phyloP scores from a whole-genome alignment of 257 asterid genomes.

The Schizonepeta tenuifolia region DNA sequence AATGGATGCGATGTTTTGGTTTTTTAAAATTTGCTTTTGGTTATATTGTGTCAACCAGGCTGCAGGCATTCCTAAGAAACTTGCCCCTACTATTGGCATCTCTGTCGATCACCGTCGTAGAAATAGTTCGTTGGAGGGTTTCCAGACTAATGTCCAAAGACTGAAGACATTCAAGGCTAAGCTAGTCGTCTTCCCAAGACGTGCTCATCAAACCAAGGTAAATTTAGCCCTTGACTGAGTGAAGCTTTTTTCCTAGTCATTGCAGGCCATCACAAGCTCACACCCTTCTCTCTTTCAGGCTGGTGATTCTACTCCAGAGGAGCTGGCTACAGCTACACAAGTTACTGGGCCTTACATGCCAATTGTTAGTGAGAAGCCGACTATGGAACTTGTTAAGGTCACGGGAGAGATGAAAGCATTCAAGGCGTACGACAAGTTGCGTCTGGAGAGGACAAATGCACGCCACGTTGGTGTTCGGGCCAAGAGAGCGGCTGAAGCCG shows the following conservation, averaged over 20 bases:
- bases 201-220: constrained; percentile 65
- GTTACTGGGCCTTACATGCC: constrained; percentile 60
- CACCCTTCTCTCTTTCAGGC: constrained; percentile 33
- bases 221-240: neutral
- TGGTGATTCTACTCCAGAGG: constrained; percentile 68
- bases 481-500: constrained; percentile 77
- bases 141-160: constrained; percentile 72
- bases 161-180: constrained; percentile 78
- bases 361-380: constrained; percentile 53
- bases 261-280: neutral
- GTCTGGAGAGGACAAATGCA: constrained; percentile 57
- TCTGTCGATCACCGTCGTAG: constrained; percentile 73
- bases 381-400: constrained; percentile 66
- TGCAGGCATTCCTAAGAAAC: constrained; percentile 74
- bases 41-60: constrained; percentile 43
- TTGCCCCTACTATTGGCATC: constrained; percentile 79
- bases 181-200: constrained; percentile 79
- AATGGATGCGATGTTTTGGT: neutral
- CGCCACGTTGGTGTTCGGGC: constrained; percentile 66
- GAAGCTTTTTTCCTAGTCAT: too few relatives aligned
- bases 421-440: constrained; percentile 66
- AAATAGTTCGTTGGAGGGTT: constrained; percentile 74
- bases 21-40: constrained; percentile 2
- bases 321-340: constrained; percentile 73
- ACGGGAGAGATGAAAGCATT: constrained; percentile 62